Evolutionary conservation across 1,139 yeast genomes (phyloP).

Genomic region (Kodamaea alishanica): DNA sequence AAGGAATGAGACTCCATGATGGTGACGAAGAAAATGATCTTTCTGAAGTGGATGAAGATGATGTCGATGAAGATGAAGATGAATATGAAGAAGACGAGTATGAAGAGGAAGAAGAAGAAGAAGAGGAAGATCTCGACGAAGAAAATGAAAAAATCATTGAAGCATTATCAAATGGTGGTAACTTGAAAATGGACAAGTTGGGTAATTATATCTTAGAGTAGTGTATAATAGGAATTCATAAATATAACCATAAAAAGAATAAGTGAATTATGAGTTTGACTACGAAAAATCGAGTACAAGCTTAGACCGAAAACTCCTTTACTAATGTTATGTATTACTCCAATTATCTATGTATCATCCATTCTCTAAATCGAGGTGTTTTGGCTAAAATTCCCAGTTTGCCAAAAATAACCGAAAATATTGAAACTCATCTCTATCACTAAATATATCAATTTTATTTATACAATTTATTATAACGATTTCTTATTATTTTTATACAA

Average conservation of each 20-base stretch:
- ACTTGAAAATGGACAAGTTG: conserved; percentile 71
- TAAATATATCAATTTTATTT: not conserved
- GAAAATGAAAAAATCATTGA: conserved; percentile 72
- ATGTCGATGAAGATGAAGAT: conserved; percentile 29
- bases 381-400: too few relatives aligned
- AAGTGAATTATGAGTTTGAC: too few relatives aligned
- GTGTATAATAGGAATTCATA: conserved; percentile 1
- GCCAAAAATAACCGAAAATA: too few relatives aligned
- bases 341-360: too few relatives aligned
- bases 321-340: too few relatives aligned
- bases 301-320: too few relatives aligned
- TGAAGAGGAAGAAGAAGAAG: conserved; percentile 29
- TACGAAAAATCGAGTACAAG: too few relatives aligned
- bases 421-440: not conserved
- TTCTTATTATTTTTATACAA: conserved; percentile 13
- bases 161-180: conserved; percentile 59
- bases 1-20: conserved; percentile 52
- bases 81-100: conserved; percentile 10
- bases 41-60: conserved; percentile 27
- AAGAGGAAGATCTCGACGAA: conserved; percentile 38
- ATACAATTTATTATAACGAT: not conserved
- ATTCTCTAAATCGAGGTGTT: too few relatives aligned
- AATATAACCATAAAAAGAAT: too few relatives aligned
- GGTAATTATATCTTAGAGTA: conserved; percentile 71
- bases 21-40: conserved; percentile 27